These are phyloP conservation scores for Cystofilobasidium bisporidii DNA, from an alignment of 768 basidiomycete genomes.

Conservation along the genomic window DNA sequence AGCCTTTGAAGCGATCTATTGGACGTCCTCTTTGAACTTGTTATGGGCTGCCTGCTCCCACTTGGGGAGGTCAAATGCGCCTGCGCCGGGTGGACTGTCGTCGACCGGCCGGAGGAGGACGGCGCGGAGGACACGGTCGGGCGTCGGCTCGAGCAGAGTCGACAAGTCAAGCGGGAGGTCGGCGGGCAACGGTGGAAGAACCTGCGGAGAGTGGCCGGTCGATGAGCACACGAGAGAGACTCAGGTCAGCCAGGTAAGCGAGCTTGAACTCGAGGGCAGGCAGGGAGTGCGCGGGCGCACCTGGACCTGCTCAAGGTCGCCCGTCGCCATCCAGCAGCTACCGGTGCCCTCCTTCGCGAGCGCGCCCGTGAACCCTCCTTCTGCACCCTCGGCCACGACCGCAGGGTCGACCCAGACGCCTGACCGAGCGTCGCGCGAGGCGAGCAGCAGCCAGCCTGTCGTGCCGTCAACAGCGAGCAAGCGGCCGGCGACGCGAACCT, in stretches of 20 bases:
- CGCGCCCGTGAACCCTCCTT: background rate
- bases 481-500: slow-evolving; percentile 17
- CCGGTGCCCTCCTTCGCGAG: background rate
- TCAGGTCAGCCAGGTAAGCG: background rate
- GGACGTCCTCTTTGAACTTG: too few species aligned
- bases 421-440: background rate
- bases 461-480: background rate
- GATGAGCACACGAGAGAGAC: too few species aligned
- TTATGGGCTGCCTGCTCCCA: background rate
- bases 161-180: background rate
- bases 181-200: background rate
- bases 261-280: background rate
- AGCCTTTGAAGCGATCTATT: too few species aligned
- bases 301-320: background rate
- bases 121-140: background rate
- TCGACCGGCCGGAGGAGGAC: background rate
- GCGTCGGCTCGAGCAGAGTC: background rate
- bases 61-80: background rate
- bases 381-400: background rate
- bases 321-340: slow-evolving; percentile 9
- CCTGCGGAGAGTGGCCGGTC: background rate
- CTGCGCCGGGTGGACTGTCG: background rate
- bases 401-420: slow-evolving; percentile 7
- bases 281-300: background rate
- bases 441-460: slow-evolving; percentile 15